A percentile compares a stretch with the other conserved stretches of the same genome.
phyloP scores from a whole-genome alignment of 1,284 basidiomycete genomes.

The Heterobasidion occidentale region DNA sequence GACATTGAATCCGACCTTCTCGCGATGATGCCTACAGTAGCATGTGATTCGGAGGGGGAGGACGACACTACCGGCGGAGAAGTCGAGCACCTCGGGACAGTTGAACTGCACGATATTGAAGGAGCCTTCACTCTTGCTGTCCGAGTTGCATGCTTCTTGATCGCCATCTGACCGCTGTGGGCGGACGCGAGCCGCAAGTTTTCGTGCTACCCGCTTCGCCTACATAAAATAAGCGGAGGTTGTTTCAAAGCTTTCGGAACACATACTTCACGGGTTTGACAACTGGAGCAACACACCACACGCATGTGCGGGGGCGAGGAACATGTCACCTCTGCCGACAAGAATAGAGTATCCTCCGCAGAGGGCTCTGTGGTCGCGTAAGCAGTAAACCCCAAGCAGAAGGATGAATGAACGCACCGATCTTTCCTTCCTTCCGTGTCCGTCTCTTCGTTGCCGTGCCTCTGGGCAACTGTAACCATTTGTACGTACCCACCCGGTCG shows the following conservation, averaged over 20 bases:
- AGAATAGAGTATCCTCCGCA: constrained; percentile 63
- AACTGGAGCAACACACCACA: constrained; percentile 79
- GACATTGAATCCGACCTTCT: constrained; percentile 94
- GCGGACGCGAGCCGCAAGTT: constrained; percentile 71
- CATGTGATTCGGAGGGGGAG: constrained; percentile 96
- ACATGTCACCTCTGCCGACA: constrained; percentile 63
- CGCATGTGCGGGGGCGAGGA: constrained; percentile 72
- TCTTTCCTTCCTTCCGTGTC: constrained; percentile 81
- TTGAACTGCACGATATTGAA: constrained; percentile 94
- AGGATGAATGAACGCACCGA: constrained; percentile 39
- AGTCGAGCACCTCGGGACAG: constrained; percentile 87
- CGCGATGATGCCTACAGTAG: constrained; percentile 98
- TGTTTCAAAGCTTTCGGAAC: constrained; percentile 1
- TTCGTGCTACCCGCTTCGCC: constrained; percentile 84
- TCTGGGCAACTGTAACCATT: constrained; percentile 71
- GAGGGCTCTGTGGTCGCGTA: constrained; percentile 47
- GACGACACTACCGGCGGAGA: constrained; percentile 81
- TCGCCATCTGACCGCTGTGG: constrained; percentile 77
- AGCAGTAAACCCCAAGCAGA: constrained; percentile 10
- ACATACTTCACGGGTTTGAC: constrained; percentile 75
- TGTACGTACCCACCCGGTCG: constrained; percentile 75
- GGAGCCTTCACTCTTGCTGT: constrained; percentile 56
- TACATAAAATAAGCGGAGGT: constrained; percentile 20
- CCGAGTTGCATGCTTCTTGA: constrained; percentile 36
- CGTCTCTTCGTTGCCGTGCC: constrained; percentile 79